phyloP scores from a whole-genome alignment of 2,329 filamentous ascomycete genomes.

The Penicillium olsonii region DNA sequence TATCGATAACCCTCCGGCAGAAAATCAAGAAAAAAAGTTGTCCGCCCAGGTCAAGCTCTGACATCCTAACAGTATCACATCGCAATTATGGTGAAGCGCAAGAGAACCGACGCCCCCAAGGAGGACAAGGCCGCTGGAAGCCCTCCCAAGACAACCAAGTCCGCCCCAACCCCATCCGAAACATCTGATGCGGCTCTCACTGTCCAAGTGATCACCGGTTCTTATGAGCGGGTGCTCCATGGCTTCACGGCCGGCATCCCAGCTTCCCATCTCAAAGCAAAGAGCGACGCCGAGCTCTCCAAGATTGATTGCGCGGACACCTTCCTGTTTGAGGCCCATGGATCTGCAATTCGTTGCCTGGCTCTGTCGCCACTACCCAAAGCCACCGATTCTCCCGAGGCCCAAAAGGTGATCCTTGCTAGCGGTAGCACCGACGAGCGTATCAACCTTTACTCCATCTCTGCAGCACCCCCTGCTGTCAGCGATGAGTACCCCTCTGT shows the following conservation, averaged over 20 bases:
- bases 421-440: constrained; percentile 91
- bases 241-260: constrained; percentile 78
- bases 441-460: constrained; percentile 91
- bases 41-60: constrained; percentile 7
- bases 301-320: constrained; percentile 78
- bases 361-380: constrained; percentile 77
- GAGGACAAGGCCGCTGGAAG: constrained; percentile 24
- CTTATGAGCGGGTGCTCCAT: constrained; percentile 90
- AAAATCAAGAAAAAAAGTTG: constrained; percentile 22
- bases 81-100: constrained; percentile 46
- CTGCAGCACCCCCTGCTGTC: constrained; percentile 63
- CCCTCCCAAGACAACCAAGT: constrained; percentile 38
- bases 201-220: constrained; percentile 89
- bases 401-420: constrained; percentile 85
- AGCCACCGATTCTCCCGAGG: constrained; percentile 47
- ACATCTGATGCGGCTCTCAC: constrained; percentile 49
- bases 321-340: constrained; percentile 93
- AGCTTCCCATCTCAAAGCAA: constrained; percentile 26
- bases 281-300: constrained; percentile 27
- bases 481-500: constrained; percentile 60
- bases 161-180: constrained; percentile 27
- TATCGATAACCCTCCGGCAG: constrained; percentile 25
- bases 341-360: constrained; percentile 84
- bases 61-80: background rate
- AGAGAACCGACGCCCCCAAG: constrained; percentile 41